Percentiles rank a stretch among this genome's conserved stretches.
Conservation (phyloP, 78 protist genomes). For the Goniomonas avonlea region DNA sequence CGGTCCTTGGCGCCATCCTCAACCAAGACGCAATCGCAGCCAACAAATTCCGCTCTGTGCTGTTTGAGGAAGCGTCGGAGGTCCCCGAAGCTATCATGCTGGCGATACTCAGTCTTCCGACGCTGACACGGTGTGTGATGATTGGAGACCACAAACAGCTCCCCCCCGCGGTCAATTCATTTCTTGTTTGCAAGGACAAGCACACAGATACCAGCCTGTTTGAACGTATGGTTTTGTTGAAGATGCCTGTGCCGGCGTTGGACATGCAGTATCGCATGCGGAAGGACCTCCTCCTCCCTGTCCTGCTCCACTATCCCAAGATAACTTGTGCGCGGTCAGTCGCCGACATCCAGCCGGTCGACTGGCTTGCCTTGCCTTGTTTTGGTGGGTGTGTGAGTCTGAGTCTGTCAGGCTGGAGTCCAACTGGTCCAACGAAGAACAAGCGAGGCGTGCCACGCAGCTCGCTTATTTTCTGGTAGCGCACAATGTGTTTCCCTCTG, state of each 20-base stretch:
- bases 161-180: neutral
- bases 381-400: neutral
- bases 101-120: neutral
- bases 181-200: neutral
- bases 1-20: no score
- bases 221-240: neutral
- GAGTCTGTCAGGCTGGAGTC: neutral
- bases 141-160: conserved; percentile 21
- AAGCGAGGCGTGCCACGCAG: neutral
- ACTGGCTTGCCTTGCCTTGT: neutral
- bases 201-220: neutral
- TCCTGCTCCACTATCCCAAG: neutral
- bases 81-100: neutral
- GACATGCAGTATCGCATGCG: neutral
- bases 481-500: neutral
- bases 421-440: neutral
- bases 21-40: no score
- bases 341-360: neutral
- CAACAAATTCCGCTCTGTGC: no score
- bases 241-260: neutral
- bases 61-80: conserved; percentile 13
- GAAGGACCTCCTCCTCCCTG: neutral
- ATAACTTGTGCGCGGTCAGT: neutral
- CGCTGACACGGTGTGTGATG: neutral
- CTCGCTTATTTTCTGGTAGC: neutral